Conservation (phyloP, 78 protist species). For the Dictyostelium intermedium region DNA sequence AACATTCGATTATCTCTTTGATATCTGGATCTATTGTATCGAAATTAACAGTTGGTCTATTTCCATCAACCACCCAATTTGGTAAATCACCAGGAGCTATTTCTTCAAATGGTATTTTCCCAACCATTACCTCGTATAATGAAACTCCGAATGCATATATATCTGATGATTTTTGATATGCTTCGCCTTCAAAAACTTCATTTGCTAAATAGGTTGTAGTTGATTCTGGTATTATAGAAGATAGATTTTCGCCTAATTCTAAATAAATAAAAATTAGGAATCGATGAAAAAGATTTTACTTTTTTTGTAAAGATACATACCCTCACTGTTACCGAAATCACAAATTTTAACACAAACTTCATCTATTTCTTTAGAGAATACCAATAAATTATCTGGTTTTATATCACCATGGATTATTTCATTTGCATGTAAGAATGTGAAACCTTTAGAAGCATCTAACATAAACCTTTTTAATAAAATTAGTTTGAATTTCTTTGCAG, state of each 20-base stretch:
- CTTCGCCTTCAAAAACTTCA: neutral
- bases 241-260: no score
- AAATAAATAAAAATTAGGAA: no score
- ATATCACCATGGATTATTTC: neutral
- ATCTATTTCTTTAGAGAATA: neutral
- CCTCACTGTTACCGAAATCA: neutral
- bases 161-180: neutral
- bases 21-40: neutral
- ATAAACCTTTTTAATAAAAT: neutral
- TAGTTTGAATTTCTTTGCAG: no score
- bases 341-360: neutral
- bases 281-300: no score
- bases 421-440: neutral
- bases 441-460: neutral
- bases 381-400: neutral
- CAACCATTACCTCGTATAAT: neutral
- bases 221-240: no score
- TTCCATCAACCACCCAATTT: neutral
- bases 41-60: neutral
- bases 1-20: neutral
- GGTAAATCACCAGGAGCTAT: no score
- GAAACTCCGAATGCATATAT: neutral
- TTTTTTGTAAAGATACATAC: no score
- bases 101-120: no score
- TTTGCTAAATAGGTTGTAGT: no score